Conservation (phyloP, 352 stramenopile genomes). For the Blastocystis sp. region DNA sequence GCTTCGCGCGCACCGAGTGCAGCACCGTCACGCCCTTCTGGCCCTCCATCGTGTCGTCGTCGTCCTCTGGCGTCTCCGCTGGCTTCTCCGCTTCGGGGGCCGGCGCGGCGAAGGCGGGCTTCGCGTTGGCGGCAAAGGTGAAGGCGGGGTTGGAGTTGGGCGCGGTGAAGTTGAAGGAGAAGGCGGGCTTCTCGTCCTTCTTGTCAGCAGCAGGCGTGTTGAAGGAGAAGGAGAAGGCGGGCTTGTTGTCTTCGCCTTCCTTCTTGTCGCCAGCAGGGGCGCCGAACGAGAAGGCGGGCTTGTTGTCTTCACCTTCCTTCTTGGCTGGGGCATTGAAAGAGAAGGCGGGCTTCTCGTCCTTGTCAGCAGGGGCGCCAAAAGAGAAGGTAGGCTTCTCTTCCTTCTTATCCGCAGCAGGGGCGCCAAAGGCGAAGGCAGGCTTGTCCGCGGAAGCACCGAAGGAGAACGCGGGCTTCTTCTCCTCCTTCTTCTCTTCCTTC, state of each 20-base stretch:
- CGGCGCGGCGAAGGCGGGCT: neutral
- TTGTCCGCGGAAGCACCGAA: constrained; percentile 2
- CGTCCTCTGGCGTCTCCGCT: constrained; percentile 1
- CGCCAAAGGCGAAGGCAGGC: neutral
- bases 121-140: constrained; percentile 6
- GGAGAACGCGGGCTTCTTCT: neutral
- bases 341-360: neutral
- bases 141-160: neutral
- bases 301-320: neutral
- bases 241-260: neutral
- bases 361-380: neutral
- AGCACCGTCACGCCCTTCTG: constrained; percentile 42
- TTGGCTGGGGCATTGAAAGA: too few relatives aligned
- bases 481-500: neutral
- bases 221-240: constrained; percentile 13
- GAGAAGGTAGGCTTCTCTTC: neutral
- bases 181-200: neutral
- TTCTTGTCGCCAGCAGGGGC: neutral
- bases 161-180: neutral
- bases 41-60: constrained; percentile 18
- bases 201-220: neutral
- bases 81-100: constrained; percentile 1
- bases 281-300: constrained; percentile 5
- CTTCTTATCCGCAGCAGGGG: neutral
- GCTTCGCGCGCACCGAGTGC: neutral